Evolutionary conservation across 805 yeast species (phyloP).

Genomic region (Cyberlindnera mississippiensis): DNA sequence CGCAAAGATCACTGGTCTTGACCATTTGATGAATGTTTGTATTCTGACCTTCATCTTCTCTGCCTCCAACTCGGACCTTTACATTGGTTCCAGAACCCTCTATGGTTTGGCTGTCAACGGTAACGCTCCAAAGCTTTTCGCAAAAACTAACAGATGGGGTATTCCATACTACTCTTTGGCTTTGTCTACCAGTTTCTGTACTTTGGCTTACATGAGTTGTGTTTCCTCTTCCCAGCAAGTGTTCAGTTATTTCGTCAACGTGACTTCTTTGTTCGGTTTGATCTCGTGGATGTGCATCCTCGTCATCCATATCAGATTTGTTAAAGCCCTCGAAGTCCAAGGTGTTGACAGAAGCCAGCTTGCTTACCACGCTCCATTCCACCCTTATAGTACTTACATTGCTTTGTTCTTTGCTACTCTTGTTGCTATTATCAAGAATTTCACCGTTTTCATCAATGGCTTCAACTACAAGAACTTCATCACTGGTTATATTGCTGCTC

Average conservation of each 20-base stretch:
- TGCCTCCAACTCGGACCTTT: slow-evolving; percentile 74
- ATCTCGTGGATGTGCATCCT: slow-evolving; percentile 69
- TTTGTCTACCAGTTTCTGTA: slow-evolving; percentile 46
- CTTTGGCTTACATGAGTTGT: slow-evolving; percentile 66
- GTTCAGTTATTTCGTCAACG: slow-evolving; percentile 67
- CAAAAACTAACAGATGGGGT: slow-evolving; percentile 62
- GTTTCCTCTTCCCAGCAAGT: slow-evolving; percentile 50
- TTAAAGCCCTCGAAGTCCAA: slow-evolving; percentile 60
- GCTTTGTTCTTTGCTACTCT: slow-evolving; percentile 49
- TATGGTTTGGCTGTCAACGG: slow-evolving; percentile 69
- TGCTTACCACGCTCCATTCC: slow-evolving; percentile 58
- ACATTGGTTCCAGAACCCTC: slow-evolving; percentile 68
- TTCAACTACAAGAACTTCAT: slow-evolving; percentile 63
- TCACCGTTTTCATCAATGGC: slow-evolving; percentile 60
- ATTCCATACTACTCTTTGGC: slow-evolving; percentile 59
- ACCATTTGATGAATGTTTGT: slow-evolving; percentile 72
- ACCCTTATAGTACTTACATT: slow-evolving; percentile 61
- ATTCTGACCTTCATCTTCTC: slow-evolving; percentile 72
- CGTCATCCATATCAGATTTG: slow-evolving; percentile 60
- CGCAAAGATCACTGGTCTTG: slow-evolving; percentile 61
- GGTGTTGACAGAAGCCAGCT: slow-evolving; percentile 43
- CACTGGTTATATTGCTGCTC: slow-evolving; percentile 56
- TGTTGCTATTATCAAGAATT: slow-evolving; percentile 59
- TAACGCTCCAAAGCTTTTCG: slow-evolving; percentile 63
- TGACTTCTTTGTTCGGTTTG: slow-evolving; percentile 71